phyloP scores from a whole-genome alignment of 768 basidiomycete species.

The Daedaleopsis sinensis region DNA sequence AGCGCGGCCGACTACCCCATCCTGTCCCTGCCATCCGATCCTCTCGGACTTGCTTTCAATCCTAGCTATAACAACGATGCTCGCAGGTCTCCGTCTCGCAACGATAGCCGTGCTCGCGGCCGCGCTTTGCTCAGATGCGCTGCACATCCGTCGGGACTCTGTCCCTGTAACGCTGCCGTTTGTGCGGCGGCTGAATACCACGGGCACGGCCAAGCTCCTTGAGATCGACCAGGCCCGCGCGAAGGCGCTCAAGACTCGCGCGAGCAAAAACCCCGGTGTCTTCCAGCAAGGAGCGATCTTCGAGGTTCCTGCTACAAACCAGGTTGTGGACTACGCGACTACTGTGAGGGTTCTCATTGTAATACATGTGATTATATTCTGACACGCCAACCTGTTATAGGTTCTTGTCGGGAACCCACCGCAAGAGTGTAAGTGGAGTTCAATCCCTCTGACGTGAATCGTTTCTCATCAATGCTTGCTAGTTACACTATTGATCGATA shows the following conservation, averaged over 20 bases:
- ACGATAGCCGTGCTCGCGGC: neutral
- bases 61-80: constrained; percentile 1
- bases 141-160: constrained; percentile 5
- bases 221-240: constrained; percentile 24
- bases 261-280: constrained; percentile 25
- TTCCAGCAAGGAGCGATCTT: neutral
- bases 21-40: neutral
- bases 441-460: neutral
- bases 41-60: neutral
- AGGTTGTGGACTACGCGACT: constrained; percentile 26
- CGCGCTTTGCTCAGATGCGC: neutral
- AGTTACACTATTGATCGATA: constrained; percentile 55
- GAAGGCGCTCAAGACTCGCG: constrained; percentile 3
- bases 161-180: constrained; percentile 23
- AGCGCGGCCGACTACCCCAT: no score
- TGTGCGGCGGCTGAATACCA: constrained; percentile 22
- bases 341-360: no score
- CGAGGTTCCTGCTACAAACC: constrained; percentile 21
- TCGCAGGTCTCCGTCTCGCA: constrained; percentile 1
- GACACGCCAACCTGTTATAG: constrained; percentile 1
- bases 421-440: neutral
- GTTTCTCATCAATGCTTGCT: constrained; percentile 17
- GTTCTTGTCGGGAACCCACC: constrained; percentile 20
- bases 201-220: constrained; percentile 12
- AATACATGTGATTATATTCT: no score